A percentile compares a stretch with the other conserved stretches of the same genome.
phyloP scores from a whole-genome alignment of 352 stramenopile genomes.

The Phytopythium mirpurense region DNA sequence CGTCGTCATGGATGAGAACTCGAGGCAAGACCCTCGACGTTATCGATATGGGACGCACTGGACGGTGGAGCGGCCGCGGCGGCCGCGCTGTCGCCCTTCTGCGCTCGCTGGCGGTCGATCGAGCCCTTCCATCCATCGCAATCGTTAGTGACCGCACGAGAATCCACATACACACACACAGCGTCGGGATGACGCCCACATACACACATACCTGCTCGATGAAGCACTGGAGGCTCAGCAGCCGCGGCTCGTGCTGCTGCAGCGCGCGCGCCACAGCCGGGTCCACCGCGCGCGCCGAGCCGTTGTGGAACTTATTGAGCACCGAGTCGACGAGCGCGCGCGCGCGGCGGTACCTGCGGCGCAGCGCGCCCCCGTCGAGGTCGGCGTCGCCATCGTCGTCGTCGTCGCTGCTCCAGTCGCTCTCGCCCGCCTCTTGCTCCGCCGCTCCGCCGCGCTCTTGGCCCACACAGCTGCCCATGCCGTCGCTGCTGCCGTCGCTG shows the following conservation, averaged over 20 bases:
- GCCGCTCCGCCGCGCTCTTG: not conserved
- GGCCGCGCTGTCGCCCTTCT: conserved; percentile 24
- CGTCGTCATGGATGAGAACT: too few relatives aligned
- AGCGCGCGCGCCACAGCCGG: conserved; percentile 52
- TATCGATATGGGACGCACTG: not conserved
- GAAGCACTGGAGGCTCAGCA: conserved; percentile 72
- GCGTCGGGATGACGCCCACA: conserved; percentile 12
- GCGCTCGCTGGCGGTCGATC: conserved; percentile 36
- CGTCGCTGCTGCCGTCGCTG: not conserved
- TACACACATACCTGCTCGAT: conserved; percentile 59
- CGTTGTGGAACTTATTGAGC: conserved; percentile 77
- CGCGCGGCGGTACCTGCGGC: conserved; percentile 37
- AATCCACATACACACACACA: too few relatives aligned
- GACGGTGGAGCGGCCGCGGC: not conserved
- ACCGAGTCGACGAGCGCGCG: conserved; percentile 47
- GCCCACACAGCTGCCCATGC: not conserved
- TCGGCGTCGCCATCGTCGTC: not conserved
- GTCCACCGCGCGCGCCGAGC: conserved; percentile 57
- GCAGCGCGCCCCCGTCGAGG: conserved; percentile 7
- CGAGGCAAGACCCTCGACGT: not conserved
- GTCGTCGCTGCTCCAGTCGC: conserved; percentile 2
- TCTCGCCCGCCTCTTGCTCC: not conserved
- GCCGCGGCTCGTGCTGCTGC: conserved; percentile 39
- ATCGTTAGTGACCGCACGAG: too few relatives aligned
- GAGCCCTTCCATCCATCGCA: too few relatives aligned